phyloP scores from a whole-genome alignment of 2,329 filamentous ascomycete genomes.

The Dactylellina cionopaga region DNA sequence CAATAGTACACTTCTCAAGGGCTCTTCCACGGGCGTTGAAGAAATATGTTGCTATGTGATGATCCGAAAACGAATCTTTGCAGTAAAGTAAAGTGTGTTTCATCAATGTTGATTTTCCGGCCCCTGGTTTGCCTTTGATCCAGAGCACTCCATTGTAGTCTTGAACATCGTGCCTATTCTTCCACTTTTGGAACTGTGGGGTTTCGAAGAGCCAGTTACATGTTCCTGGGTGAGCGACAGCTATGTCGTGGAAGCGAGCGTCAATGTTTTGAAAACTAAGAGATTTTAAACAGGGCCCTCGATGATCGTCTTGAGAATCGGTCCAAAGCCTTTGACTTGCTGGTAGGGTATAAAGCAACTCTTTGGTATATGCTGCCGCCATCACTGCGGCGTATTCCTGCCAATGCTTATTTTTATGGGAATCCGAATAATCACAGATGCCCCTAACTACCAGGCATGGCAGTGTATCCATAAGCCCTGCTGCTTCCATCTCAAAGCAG shows the following conservation, averaged over 20 bases:
- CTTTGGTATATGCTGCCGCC: conserved; percentile 25
- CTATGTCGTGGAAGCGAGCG: conserved; percentile 51
- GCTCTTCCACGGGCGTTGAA: conserved; percentile 54
- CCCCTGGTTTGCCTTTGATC: conserved; percentile 58
- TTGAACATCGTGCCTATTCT: conserved; percentile 4
- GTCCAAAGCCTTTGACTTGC: not conserved
- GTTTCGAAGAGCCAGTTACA: conserved; percentile 56
- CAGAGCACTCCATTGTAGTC: conserved; percentile 56
- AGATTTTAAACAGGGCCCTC: conserved; percentile 24
- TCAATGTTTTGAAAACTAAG: conserved; percentile 53
- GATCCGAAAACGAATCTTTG: conserved; percentile 10
- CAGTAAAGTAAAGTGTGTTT: conserved; percentile 47
- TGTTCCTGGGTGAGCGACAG: conserved; percentile 37
- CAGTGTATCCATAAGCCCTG: conserved; percentile 20
- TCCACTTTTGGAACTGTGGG: conserved; percentile 54
- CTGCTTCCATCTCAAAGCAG: conserved; percentile 40
- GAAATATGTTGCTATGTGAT: conserved; percentile 53
- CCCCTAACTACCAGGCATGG: conserved; percentile 16
- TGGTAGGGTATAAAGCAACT: conserved; percentile 8
- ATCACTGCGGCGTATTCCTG: conserved; percentile 22
- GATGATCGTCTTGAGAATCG: not conserved
- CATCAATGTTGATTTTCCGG: conserved; percentile 57
- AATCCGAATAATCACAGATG: conserved; percentile 22
- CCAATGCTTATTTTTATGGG: conserved; percentile 24
- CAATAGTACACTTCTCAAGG: conserved; percentile 54